Conservation (phyloP, 1,284 basidiomycete genomes). For the Ustilago tritici region DNA sequence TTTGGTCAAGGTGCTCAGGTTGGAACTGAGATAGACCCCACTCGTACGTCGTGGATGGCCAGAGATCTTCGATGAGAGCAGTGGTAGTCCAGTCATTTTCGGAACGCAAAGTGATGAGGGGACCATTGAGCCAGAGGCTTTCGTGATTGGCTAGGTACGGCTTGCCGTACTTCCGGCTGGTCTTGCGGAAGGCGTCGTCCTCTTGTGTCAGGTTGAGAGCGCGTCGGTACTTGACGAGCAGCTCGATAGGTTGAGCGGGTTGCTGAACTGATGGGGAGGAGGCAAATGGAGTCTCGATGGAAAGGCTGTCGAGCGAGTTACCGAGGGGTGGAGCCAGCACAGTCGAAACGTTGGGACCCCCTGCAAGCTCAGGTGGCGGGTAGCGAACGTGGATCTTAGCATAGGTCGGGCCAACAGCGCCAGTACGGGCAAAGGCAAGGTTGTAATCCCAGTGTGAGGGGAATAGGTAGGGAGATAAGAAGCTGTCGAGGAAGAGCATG, state of each 20-base stretch:
- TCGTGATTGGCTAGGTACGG: constrained; percentile 43
- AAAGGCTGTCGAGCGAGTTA: constrained; percentile 48
- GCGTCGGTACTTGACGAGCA: constrained; percentile 45
- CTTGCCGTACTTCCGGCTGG: constrained; percentile 23
- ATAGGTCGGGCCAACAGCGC: constrained; percentile 56
- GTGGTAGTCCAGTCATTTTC: constrained; percentile 78
- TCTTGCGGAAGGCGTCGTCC: constrained; percentile 23
- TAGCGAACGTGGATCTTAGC: constrained; percentile 66
- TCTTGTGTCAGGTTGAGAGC: constrained; percentile 28
- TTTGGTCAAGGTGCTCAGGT: constrained; percentile 37
- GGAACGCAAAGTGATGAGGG: constrained; percentile 60
- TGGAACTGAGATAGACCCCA: constrained; percentile 73
- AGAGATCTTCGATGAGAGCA: constrained; percentile 75
- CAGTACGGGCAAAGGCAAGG: constrained; percentile 64
- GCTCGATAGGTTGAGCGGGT: constrained; percentile 54
- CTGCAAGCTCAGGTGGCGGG: constrained; percentile 56
- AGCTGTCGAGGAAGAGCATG: constrained; percentile 63
- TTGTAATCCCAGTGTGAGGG: constrained; percentile 66
- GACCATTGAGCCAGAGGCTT: constrained; percentile 67
- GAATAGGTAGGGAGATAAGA: constrained; percentile 65
- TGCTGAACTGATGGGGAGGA: not conserved
- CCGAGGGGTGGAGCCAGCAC: constrained; percentile 19
- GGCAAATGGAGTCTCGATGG: constrained; percentile 41
- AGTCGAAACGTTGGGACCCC: constrained; percentile 28
- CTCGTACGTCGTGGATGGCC: constrained; percentile 80